Percentiles rank a stretch among this genome's conserved stretches.
phyloP scores from a whole-genome alignment of 495 filamentous ascomycete genomes.

The Chaetomidium leptoderma region DNA sequence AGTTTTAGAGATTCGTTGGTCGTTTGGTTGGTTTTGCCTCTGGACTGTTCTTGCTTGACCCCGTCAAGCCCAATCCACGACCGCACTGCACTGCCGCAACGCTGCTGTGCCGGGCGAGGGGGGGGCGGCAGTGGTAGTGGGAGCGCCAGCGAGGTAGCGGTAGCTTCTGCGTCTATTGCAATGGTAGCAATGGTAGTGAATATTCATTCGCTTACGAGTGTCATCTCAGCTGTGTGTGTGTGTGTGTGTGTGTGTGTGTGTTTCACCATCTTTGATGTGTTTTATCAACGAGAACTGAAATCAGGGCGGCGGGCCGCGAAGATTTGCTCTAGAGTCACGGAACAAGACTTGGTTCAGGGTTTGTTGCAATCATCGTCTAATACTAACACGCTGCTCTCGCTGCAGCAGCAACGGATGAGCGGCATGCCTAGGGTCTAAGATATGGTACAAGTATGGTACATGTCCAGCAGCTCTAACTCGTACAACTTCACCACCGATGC shows the following conservation, averaged over 20 bases:
- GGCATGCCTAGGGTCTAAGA: not conserved
- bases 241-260: not conserved
- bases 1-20: constrained; percentile 3
- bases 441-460: not conserved
- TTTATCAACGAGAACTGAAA: too few relatives aligned
- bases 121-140: not conserved
- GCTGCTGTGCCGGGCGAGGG: not conserved
- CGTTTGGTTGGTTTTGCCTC: not conserved
- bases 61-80: not conserved
- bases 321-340: too few relatives aligned
- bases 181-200: constrained; percentile 3
- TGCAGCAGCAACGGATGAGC: not conserved
- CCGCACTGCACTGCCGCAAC: not conserved
- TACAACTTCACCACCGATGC: too few relatives aligned
- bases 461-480: too few relatives aligned
- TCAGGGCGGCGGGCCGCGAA: too few relatives aligned
- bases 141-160: not conserved
- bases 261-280: too few relatives aligned
- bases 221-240: not conserved
- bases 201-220: constrained; percentile 2
- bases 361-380: not conserved
- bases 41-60: not conserved
- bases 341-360: too few relatives aligned
- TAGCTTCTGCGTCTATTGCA: not conserved
- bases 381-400: not conserved